Evolutionary conservation across 1,139 yeast species (phyloP), one percentile per base, ranked within the genome.

Genomic region (Citeromyces hawaiiensis): DNA sequence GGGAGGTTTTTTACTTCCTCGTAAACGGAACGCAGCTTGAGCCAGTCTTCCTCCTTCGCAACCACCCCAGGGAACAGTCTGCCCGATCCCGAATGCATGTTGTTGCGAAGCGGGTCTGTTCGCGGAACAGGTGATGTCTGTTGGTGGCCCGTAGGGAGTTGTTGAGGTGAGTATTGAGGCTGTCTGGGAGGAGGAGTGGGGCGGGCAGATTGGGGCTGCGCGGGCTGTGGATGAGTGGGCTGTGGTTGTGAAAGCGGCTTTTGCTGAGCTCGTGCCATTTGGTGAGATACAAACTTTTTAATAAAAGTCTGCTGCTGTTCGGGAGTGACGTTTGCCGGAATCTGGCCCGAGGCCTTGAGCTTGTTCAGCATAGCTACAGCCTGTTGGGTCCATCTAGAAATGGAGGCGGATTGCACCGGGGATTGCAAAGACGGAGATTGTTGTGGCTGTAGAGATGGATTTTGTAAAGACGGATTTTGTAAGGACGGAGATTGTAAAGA

Each of bases 1-100:
- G 82, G 83, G 42, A 78, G 74, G 30, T 72, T 64, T 1, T 81
- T 65, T 1, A 82, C 87, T 45, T 83, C 93, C 36, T 75, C 79
- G 44, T 78, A 69, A 38, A 86, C 67, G 44, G 68, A 72, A 44
- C 77, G 70, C 45, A 85, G 66, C 41, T 72, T 72, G 47, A 61
- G 57, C 53, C 71, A 62, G 51, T 73, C 78, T 36, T 64, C 70
- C 14, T 67, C 72, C 7, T 70, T 64, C 5, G 60, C 60, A 11
- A 47, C 49, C 30, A 60, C 48, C n/a, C 60, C 59, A 8, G 56
- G 50, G 36, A 55, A 48, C 34, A 56, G 45, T 13, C 35, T 37
- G 19, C 19, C 25, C 8, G 35, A 37, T 4, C 32, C 40, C 14
- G 36, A 19, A 32, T 36, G 25, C 15, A 15, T 19, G 18, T 21